These are phyloP conservation scores for Pythium aquatile DNA, from an alignment of 352 stramenopile species.

Conservation along the genomic window DNA sequence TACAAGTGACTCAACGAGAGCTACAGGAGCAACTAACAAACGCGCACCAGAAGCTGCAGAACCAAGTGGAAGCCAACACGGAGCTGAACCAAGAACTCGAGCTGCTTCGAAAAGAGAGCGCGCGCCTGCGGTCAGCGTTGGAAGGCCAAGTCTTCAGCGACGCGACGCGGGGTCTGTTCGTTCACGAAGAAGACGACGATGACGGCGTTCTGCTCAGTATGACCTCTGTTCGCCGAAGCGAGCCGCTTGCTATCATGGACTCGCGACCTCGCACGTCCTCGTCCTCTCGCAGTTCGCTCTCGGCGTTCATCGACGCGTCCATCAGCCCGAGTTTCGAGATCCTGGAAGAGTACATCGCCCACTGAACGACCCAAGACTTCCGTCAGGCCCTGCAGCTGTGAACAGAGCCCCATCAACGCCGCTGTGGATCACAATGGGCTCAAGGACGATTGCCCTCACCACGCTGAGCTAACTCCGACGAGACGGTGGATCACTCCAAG, in stretches of 20 bases:
- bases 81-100: constrained; percentile 69
- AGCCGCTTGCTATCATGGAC: constrained; percentile 12
- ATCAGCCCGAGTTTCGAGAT: constrained; percentile 81
- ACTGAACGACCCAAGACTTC: neutral
- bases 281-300: constrained; percentile 11
- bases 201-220: constrained; percentile 76
- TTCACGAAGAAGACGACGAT: constrained; percentile 75
- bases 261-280: constrained; percentile 10
- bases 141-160: constrained; percentile 81
- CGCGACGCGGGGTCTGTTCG: constrained; percentile 49
- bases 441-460: no score
- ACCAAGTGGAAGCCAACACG: constrained; percentile 71
- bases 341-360: constrained; percentile 33
- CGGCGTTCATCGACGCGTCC: constrained; percentile 45
- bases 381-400: neutral
- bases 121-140: constrained; percentile 49
- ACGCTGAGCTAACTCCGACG: no score
- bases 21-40: constrained; percentile 65
- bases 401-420: no score
- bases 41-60: constrained; percentile 66
- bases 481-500: no score
- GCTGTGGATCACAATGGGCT: no score
- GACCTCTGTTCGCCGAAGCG: constrained; percentile 33
- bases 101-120: constrained; percentile 60
- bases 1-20: constrained; percentile 78